Base-by-base conservation (phyloP, 805 yeast species). In the Yarrowia alimentaria region DNA sequence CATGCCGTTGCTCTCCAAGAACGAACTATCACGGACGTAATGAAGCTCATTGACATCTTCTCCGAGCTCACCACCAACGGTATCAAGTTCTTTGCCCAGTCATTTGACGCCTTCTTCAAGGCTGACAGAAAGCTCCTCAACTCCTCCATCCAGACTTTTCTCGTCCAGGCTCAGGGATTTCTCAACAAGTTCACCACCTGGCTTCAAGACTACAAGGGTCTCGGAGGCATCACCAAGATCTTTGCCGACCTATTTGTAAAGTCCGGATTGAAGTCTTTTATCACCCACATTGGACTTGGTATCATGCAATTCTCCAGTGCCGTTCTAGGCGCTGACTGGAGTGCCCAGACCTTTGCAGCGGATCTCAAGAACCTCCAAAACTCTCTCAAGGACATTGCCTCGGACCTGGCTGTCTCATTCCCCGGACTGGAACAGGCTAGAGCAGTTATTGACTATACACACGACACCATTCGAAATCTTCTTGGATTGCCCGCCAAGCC, bases 161-260 rank as follows among this genome's bases (percentile, higher is more conserved):
- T 34, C 13, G 18, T 34, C 13, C 40, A 34, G 40, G 40, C 40
- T 28, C 40, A 34, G 28, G 28, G 26, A n/a, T 34, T 34, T 19
- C 26, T 34, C 40, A 34, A 21, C 28, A 11, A 34, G 7, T 21
- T 34, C 16, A 28, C 22, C 28, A 5, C 5, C 10, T 34, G 40
- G 40, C n/a, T 34, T 26, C 40, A 34, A 10, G 10, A 16, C 14
- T 34, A 34, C 28, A 34, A 34, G 10, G 40, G 40, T 14, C 18
- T 34, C 3, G 40, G 40, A 10, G 40, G 40, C 10, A 21, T 34
- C 28, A 34, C 40, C 40, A 34, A 21, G 40, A 34, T 34, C 5
- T 34, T 34, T 6, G 42, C 29, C 29, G 29, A 35, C 20, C 16
- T 35, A 22, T 22, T 35, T 12, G 12, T 35, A 28, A 35, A 35